Conservation (phyloP, 495 filamentous ascomycete species). For the Talaromyces nanjingensis region DNA sequence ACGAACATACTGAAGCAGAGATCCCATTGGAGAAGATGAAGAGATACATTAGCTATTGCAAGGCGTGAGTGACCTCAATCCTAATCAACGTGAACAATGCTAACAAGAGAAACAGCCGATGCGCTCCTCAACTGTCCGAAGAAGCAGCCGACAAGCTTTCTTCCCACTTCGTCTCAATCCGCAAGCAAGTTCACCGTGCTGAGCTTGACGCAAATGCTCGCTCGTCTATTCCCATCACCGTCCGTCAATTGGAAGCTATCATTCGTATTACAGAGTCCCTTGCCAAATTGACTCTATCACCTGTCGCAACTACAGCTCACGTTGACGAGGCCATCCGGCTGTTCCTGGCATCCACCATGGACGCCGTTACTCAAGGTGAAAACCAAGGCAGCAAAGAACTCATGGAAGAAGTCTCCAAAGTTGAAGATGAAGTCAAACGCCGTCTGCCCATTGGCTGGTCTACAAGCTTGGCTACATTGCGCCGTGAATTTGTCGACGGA, state of each 20-base stretch:
- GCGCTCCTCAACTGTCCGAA: slow-evolving; percentile 84
- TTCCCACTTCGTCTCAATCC: slow-evolving; percentile 94
- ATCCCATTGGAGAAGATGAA: slow-evolving; percentile 95
- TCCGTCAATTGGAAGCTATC: slow-evolving; percentile 94
- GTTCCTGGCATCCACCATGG: slow-evolving; percentile 97
- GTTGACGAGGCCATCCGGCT: slow-evolving; percentile 97
- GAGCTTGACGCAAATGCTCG: slow-evolving; percentile 83
- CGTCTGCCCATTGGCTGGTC: slow-evolving; percentile 92
- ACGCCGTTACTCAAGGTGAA: slow-evolving; percentile 86
- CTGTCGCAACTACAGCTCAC: slow-evolving; percentile 81
- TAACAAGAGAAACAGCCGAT: slow-evolving; percentile 49
- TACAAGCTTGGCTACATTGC: slow-evolving; percentile 78
- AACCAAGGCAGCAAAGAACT: slow-evolving; percentile 77
- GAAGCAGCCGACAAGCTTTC: slow-evolving; percentile 95
- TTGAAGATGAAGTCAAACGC: slow-evolving; percentile 86
- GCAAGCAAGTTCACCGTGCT: slow-evolving; percentile 85
- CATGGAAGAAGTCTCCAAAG: slow-evolving; percentile 77
- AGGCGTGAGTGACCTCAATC: slow-evolving; percentile 55
- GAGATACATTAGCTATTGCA: slow-evolving; percentile 96
- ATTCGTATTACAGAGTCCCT: slow-evolving; percentile 95
- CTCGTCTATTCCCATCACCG: slow-evolving; percentile 92
- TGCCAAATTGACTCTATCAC: slow-evolving; percentile 80
- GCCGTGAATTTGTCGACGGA: slow-evolving; percentile 82
- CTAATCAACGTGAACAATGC: not conserved
- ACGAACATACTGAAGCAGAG: slow-evolving; percentile 78